Percentiles rank a stretch among this genome's conserved stretches.
These are phyloP conservation scores for Pistacia integerrima DNA, from an alignment of 345 rosid genomes.

Conservation along the genomic window DNA sequence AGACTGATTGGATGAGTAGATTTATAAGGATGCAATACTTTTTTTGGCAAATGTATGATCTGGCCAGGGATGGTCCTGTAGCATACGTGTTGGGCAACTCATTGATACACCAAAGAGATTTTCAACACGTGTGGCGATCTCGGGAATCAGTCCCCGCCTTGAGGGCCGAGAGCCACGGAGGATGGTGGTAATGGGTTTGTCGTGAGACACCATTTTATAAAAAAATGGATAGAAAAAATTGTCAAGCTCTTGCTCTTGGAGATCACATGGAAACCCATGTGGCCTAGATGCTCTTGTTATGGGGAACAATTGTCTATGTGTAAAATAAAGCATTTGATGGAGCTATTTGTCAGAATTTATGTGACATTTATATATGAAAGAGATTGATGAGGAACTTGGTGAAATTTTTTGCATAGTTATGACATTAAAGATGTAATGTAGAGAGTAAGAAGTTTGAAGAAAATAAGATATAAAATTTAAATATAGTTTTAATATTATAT, in stretches of 20 bases:
- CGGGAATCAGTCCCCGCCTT: slow-evolving; percentile 44
- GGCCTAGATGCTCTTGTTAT: slow-evolving; percentile 41
- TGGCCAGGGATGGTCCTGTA: slow-evolving; percentile 29
- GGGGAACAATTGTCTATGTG: slow-evolving; percentile 43
- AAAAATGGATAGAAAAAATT: too few species aligned
- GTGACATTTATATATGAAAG: background rate
- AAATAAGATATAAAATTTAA: too few species aligned
- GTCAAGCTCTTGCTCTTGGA: background rate
- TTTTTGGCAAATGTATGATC: slow-evolving; percentile 14
- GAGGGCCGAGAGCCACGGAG: slow-evolving; percentile 45
- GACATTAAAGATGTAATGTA: too few species aligned
- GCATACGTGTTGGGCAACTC: slow-evolving; percentile 23
- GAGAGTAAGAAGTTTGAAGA: too few species aligned
- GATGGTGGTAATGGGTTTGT: slow-evolving; percentile 11
- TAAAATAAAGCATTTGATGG: slow-evolving; percentile 8
- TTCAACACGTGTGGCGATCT: slow-evolving; percentile 21
- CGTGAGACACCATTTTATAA: background rate
- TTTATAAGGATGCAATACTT: background rate
- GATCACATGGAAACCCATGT: slow-evolving; percentile 50
- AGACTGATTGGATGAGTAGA: background rate
- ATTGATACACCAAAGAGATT: background rate
- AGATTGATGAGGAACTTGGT: background rate
- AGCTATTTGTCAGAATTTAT: background rate
- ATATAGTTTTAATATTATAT: too few species aligned
- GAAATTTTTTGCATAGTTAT: background rate